These are phyloP conservation scores for Leishmania amazonensis DNA, from an alignment of 208 protist genomes.

Conservation along the genomic window DNA sequence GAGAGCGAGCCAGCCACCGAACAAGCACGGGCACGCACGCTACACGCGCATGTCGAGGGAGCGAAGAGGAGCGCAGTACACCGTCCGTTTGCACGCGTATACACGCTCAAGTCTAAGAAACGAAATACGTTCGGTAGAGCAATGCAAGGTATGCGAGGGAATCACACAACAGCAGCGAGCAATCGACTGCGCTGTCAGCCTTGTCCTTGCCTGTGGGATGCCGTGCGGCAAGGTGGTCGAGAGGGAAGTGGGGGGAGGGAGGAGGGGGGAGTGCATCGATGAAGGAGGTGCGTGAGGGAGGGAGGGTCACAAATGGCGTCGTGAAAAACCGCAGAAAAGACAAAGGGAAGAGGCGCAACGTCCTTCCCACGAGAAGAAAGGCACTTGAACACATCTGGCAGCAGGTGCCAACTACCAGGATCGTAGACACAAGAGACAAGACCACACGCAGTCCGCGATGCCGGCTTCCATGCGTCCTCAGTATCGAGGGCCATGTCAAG, in stretches of 20 bases:
- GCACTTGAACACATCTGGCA: neutral
- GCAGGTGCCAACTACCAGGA: neutral
- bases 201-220: neutral
- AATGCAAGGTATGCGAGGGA: neutral
- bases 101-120: neutral
- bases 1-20: neutral
- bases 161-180: neutral
- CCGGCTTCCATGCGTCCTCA: neutral
- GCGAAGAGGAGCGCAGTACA: neutral
- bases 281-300: neutral
- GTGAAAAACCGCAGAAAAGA: neutral
- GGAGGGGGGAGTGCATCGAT: neutral
- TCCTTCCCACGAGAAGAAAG: neutral
- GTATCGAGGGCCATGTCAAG: neutral
- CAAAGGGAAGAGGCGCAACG: neutral
- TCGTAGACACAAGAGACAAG: neutral
- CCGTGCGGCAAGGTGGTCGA: neutral
- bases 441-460: neutral
- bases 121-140: neutral
- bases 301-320: too few relatives aligned
- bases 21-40: neutral
- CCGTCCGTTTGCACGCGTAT: neutral
- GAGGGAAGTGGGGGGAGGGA: neutral
- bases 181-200: neutral
- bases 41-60: neutral